Evolutionary conservation across 345 rosid genomes (phyloP).

Genomic region (Jatropha curcas): DNA sequence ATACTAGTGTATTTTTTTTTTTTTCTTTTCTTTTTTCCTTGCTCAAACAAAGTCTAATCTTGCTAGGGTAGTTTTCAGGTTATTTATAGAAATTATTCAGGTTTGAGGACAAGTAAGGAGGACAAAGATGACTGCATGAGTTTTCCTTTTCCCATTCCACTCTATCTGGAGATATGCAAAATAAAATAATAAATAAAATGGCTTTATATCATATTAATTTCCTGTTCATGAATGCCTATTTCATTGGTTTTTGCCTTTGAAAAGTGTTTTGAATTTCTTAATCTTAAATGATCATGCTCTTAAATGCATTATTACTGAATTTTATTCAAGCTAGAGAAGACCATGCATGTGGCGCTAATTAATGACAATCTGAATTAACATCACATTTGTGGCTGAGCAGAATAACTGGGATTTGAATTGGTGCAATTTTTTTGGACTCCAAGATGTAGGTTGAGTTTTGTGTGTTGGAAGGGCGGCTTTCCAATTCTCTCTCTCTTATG

Average conservation of each 20-base stretch:
- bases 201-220: too few relatives aligned
- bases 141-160: not conserved
- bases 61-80: not conserved
- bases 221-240: too few relatives aligned
- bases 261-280: not conserved
- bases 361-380: not conserved
- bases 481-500: not conserved
- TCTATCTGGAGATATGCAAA: not conserved
- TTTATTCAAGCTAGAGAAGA: not conserved
- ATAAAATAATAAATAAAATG: too few relatives aligned
- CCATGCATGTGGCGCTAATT: not conserved
- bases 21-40: too few relatives aligned
- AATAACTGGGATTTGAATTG: too few relatives aligned
- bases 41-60: not conserved
- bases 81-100: not conserved
- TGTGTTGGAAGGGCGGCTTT: conserved; percentile 2
- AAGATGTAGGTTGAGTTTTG: not conserved
- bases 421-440: not conserved
- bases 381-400: not conserved
- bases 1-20: not conserved
- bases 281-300: not conserved
- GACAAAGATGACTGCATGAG: not conserved
- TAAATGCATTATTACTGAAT: not conserved
- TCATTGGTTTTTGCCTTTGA: not conserved
- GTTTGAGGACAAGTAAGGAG: not conserved